Conservation (phyloP, 1,139 yeast genomes). For the Suhomyces taliae region DNA sequence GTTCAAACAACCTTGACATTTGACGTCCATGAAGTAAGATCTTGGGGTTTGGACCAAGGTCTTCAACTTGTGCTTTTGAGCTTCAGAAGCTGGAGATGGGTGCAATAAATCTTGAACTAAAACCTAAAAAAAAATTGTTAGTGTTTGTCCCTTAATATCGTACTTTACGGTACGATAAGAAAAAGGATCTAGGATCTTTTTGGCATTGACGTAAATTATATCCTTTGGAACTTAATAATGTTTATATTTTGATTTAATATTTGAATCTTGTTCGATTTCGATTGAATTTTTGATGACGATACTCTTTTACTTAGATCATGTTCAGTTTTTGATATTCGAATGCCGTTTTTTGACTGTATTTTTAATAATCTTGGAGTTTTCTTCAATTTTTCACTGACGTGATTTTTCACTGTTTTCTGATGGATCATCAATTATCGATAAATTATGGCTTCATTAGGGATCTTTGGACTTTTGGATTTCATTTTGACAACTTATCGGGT, state of each 20-base stretch:
- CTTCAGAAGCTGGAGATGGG: slow-evolving; percentile 96
- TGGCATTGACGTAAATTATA: no score
- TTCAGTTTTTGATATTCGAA: no score
- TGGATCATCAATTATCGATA: neutral
- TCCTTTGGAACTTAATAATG: no score
- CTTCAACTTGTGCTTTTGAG: slow-evolving; percentile 95
- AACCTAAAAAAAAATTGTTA: slow-evolving; percentile 10
- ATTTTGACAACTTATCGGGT: neutral
- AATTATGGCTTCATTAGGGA: neutral
- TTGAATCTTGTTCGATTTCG: no score
- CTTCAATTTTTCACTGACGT: neutral
- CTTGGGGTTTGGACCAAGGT: slow-evolving; percentile 96
- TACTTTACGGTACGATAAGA: neutral
- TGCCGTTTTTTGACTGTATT: no score
- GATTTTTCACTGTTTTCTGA: neutral
- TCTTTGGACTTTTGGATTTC: neutral
- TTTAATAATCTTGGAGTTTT: no score
- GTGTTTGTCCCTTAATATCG: neutral
- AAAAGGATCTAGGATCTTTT: no score
- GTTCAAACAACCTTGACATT: slow-evolving; percentile 98
- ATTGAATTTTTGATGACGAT: no score
- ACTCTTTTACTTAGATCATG: no score
- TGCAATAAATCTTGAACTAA: slow-evolving; percentile 50
- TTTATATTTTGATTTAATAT: no score
- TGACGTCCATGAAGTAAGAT: slow-evolving; percentile 99